These are phyloP conservation scores for Pterocarpus santalinus DNA, from an alignment of 306 rosid species.

Conservation along the genomic window DNA sequence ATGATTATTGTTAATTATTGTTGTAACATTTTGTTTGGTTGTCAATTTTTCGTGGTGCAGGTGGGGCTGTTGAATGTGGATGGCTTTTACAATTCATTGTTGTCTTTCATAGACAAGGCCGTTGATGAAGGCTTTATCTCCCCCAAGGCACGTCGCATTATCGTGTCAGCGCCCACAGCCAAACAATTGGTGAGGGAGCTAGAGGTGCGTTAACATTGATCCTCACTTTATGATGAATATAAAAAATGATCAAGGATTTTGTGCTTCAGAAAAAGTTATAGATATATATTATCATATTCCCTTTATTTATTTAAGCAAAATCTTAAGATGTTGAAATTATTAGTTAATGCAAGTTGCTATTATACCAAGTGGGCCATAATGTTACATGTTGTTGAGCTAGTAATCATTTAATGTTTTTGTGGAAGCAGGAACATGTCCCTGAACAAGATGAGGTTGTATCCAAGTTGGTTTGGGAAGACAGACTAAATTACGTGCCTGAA, in stretches of 20 bases:
- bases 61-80: slow-evolving; percentile 99
- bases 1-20: not conserved
- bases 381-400: not conserved
- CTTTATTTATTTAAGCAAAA: not conserved
- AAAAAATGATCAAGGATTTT: not conserved
- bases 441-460: slow-evolving; percentile 87
- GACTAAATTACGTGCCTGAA: slow-evolving; percentile 70
- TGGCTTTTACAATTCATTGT: slow-evolving; percentile 92
- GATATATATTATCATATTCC: too few relatives aligned
- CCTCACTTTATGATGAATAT: not conserved
- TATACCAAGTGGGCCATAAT: slow-evolving; percentile 46
- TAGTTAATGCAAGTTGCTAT: slow-evolving; percentile 33
- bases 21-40: slow-evolving; percentile 18
- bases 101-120: slow-evolving; percentile 91
- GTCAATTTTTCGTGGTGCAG: slow-evolving; percentile 55
- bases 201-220: slow-evolving; percentile 64
- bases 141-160: slow-evolving; percentile 95
- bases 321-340: not conserved
- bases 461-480: slow-evolving; percentile 96
- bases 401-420: slow-evolving; percentile 13
- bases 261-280: not conserved
- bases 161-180: slow-evolving; percentile 97
- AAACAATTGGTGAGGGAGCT: slow-evolving; percentile 80
- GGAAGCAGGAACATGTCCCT: slow-evolving; percentile 85
- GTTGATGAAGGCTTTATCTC: slow-evolving; percentile 99